phyloP scores from a whole-genome alignment of 2,329 filamentous ascomycete species.

The Fusarium newnesense region DNA sequence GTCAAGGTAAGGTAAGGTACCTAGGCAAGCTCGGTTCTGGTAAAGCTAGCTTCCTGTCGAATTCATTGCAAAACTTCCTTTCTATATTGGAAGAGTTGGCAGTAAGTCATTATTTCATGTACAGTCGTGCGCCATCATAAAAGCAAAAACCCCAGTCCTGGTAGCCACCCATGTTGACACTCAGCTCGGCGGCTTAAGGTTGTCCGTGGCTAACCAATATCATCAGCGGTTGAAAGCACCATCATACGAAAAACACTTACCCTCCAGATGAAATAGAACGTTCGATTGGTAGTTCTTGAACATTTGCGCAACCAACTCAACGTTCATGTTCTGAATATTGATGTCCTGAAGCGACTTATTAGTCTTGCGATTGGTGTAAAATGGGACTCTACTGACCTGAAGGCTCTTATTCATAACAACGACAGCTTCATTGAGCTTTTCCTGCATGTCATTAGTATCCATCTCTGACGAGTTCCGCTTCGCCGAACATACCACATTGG shows the following conservation, averaged over 20 bases:
- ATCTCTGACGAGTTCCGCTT: background rate
- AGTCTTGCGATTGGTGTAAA: background rate
- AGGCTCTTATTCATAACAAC: constrained; percentile 93
- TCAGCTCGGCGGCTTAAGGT: constrained; percentile 75
- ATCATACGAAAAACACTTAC: constrained; percentile 57
- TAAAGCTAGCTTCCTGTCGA: background rate
- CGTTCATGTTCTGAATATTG: constrained; percentile 99
- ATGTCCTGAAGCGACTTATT: constrained; percentile 73
- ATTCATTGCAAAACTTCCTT: background rate
- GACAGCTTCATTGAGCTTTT: constrained; percentile 96
- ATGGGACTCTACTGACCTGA: constrained; percentile 64
- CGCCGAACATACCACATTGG: constrained; percentile 81
- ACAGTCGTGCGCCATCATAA: constrained; percentile 6
- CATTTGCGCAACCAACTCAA: constrained; percentile 98
- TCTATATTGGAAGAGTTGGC: background rate
- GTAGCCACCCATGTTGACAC: background rate
- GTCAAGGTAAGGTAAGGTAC: background rate
- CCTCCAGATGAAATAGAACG: constrained; percentile 95
- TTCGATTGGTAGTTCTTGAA: constrained; percentile 99
- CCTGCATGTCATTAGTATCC: constrained; percentile 61
- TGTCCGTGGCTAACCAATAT: constrained; percentile 75
- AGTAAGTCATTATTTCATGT: constrained; percentile 28
- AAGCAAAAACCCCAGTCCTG: background rate
- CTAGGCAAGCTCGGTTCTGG: background rate
- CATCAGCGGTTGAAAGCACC: background rate